phyloP scores from a whole-genome alignment of 2,329 filamentous ascomycete species.

The Penicillium nordicum region DNA sequence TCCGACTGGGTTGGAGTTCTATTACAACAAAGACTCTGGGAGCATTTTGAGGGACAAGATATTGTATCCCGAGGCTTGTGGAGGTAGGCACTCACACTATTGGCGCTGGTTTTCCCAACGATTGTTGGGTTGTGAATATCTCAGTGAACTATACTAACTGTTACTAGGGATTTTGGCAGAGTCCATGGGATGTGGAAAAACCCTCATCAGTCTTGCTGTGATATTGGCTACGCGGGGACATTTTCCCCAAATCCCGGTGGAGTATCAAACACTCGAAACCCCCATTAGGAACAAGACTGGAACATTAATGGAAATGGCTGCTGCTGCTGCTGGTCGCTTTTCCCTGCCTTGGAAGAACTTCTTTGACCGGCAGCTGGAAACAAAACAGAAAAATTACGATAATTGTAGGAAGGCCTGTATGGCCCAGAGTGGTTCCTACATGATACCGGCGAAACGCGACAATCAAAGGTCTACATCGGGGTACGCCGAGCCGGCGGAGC shows the following conservation, averaged over 20 bases:
- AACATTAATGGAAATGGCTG: conserved; percentile 71
- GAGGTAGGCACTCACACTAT: conserved; percentile 53
- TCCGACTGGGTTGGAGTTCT: conserved; percentile 63
- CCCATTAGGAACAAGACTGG: conserved; percentile 51
- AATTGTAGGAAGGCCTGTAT: conserved; percentile 57
- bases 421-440: conserved; percentile 59
- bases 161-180: conserved; percentile 43
- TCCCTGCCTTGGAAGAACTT: conserved; percentile 68
- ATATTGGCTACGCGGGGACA: conserved; percentile 73
- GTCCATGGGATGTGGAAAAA: conserved; percentile 68
- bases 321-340: conserved; percentile 63
- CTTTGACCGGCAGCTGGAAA: conserved; percentile 49
- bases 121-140: background rate
- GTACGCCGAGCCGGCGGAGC: conserved; percentile 36
- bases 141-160: background rate
- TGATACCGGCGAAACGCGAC: conserved; percentile 47
- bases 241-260: conserved; percentile 61
- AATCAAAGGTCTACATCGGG: conserved; percentile 43
- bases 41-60: conserved; percentile 62
- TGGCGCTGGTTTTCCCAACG: background rate
- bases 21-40: conserved; percentile 64
- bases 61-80: conserved; percentile 69
- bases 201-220: conserved; percentile 74
- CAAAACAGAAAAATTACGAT: conserved; percentile 50
- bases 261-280: conserved; percentile 50